Evolutionary conservation across 306 rosid genomes (phyloP).

Genomic region (Sicyos baderoa): DNA sequence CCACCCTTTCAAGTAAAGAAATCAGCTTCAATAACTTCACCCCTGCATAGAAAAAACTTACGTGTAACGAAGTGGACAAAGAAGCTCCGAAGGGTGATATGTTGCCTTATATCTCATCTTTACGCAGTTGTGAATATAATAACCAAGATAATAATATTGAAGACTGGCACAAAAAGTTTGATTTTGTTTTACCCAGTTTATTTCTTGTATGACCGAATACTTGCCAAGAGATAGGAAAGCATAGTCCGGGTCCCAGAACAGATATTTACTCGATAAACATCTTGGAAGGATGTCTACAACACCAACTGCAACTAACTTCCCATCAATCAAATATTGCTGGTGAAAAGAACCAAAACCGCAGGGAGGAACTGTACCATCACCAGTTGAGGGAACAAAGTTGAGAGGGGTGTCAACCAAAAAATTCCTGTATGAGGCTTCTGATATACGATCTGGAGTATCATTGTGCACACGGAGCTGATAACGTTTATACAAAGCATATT

Average conservation of each 20-base stretch:
- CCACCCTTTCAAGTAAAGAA: not conserved
- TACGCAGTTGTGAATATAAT: conserved; percentile 79
- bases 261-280: conserved; percentile 88
- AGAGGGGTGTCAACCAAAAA: conserved; percentile 87
- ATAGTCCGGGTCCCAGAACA: conserved; percentile 97
- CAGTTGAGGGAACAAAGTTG: conserved; percentile 47
- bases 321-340: conserved; percentile 82
- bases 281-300: conserved; percentile 82
- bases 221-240: conserved; percentile 89
- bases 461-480: conserved; percentile 78
- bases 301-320: conserved; percentile 81
- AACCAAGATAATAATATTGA: conserved; percentile 88
- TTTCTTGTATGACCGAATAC: conserved; percentile 86
- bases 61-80: conserved; percentile 87
- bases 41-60: conserved; percentile 40
- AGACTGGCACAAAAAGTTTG: conserved; percentile 63
- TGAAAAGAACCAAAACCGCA: conserved; percentile 98
- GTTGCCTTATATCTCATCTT: conserved; percentile 98
- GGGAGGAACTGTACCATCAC: conserved; percentile 67
- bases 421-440: conserved; percentile 57
- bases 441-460: conserved; percentile 53
- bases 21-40: conserved; percentile 1
- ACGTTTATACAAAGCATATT: conserved; percentile 53
- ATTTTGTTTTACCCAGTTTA: conserved; percentile 83
- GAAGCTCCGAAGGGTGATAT: conserved; percentile 76